Base-by-base conservation (phyloP, 2,329 filamentous ascomycete genomes). In the Dendryphion nanum region DNA sequence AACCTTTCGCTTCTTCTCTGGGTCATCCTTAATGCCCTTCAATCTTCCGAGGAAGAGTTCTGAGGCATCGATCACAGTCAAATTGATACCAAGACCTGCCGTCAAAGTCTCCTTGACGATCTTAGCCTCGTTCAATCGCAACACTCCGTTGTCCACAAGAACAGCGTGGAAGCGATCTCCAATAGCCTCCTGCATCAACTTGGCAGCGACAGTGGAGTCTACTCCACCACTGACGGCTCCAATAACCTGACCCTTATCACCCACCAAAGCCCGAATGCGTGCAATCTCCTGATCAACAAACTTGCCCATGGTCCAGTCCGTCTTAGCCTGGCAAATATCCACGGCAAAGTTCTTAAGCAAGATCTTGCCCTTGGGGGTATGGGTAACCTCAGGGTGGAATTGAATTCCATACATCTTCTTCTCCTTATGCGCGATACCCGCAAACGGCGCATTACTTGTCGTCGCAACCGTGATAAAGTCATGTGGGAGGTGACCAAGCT, bases 1-100 rank as follows among this genome's bases (percentile, higher is more conserved):
- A 54, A 96, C 83, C 71, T 95, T 95, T 38, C 90, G 78, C 76
- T 95, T 96, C 61, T 79, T 79, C 69, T 97, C 90, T 0, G 91
- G 90, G 40, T 86, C 72, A 35, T 71, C 88, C 0, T 70, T 72
- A 18, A 95, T 79, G 14, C 89, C 91, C 48, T 80, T 78, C 1
- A 97, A 80, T 17, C 82, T 76, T 19, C 71, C 70, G n/a, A 96
- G 73, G 74, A 97, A 97, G 18, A 78, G 72, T 44, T 94, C 75
- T 7, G 78, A 77, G 0, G 81, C 89, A 61, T 97, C 86, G 2
- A 94, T 81, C 18, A 97, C 84, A 0, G 87, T 95, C 3, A 97
- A 75, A 66, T 95, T 93, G 66, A 97, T 94, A 2, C 87, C 87
- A 1, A 97, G 78, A 50, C 93, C 83, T 57, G 89, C 66, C 2